Evolutionary conservation across 306 rosid genomes (phyloP), one percentile per base, ranked within the genome.

Genomic region (Corylus heterophylla): DNA sequence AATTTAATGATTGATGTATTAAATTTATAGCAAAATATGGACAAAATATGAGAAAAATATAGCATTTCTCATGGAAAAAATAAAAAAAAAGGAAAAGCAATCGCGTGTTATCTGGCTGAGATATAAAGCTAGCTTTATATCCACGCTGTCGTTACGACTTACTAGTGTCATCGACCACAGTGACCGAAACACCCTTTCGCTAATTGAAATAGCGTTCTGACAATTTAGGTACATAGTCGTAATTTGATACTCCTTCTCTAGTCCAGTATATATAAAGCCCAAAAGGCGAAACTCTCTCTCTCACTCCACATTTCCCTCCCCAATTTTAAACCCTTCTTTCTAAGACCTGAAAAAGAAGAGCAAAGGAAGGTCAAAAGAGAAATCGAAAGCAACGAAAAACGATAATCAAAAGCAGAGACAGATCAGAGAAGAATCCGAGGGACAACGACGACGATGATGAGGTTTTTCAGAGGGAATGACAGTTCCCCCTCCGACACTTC

Each of bases 401-500:
- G 48, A 47, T 74, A 68, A 5, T 22, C 10, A 13, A 11, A 52
- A 44, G 16, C 47, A 29, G 63, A 27, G 63, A 73, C 79, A 9
- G 11, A 29, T 71, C 82, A 45, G 52, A 73, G 17, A 45, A 11
- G 13, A 49, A 27, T 25, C 52, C 48, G 11, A 12, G 4, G 25
- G 39, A 64, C 73, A 37, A 8, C 9, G 16, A 5, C 9, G 16
- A 50, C 20, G 77, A 94, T 92, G 98, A 72, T 81, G 55, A 86
- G 58, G 8, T 4, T 76, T 13, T 89, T 87, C 82, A 85, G 82
- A 73, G 82, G 88, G 9, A 84, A 86, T 45, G 91, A 79, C 18
- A 88, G 76, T 63, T 81, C 82, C 27, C 45, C 89, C 85, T 71
- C 80, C 69, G 91, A 90, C 54, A 66, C 76, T n/a, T 79, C 97